Evolutionary conservation across 2,329 filamentous ascomycete species (phyloP).

Genomic region (Fusarium solani-melongenae): DNA sequence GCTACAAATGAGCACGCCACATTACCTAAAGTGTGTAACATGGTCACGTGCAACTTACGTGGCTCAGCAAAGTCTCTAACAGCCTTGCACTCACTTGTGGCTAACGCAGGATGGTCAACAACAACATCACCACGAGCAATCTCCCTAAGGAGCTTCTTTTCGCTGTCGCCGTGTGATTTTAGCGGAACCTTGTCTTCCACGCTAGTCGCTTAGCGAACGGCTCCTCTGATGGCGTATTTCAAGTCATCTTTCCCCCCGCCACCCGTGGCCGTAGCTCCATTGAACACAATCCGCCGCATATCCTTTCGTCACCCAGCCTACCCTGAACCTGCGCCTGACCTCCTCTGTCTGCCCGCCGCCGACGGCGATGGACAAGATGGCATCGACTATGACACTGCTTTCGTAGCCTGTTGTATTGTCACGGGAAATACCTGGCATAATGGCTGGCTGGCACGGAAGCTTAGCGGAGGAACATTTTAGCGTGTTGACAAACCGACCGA

Average conservation of each 20-base stretch:
- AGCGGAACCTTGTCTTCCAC: neutral
- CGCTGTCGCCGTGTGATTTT: neutral
- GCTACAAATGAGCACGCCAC: no score
- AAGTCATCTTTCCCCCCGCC: neutral
- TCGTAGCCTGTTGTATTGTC: neutral
- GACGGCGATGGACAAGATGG: neutral
- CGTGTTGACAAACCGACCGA: neutral
- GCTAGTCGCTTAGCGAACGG: neutral
- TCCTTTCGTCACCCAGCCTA: neutral
- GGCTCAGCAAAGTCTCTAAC: neutral
- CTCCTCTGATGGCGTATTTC: neutral
- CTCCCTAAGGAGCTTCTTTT: neutral
- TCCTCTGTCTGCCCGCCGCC: neutral
- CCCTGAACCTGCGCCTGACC: neutral
- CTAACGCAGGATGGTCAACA: neutral
- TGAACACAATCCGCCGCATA: neutral
- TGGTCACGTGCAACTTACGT: no score
- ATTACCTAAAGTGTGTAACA: no score
- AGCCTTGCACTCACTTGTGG: no score
- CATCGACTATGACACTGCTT: neutral
- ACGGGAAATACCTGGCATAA: neutral
- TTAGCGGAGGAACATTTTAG: neutral
- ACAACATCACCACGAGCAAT: neutral
- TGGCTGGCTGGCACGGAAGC: neutral
- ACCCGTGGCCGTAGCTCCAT: neutral